Base-by-base conservation (phyloP, 2,329 filamentous ascomycete species). In the Dryadomyces quercivorus region DNA sequence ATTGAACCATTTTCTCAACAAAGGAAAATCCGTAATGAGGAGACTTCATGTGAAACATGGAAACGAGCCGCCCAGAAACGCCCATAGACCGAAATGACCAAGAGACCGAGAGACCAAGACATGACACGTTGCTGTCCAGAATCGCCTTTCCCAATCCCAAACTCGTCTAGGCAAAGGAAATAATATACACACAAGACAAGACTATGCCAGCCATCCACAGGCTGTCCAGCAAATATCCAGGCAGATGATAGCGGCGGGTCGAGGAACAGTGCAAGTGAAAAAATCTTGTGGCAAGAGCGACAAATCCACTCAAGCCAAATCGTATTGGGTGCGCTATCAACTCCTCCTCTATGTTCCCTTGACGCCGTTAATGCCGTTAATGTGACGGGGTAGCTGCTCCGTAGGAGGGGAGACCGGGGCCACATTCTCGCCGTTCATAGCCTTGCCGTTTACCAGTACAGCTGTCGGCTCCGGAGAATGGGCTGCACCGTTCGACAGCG, bases 401-500 rank as follows among this genome's bases (percentile, higher is more conserved):
- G 26, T 31, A 31, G 26, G 26, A 31, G 26, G 26, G 8, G 26
- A 31, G 26, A 31, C 26, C 8, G 26, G 26, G 26, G 4, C 26
- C 4, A 31, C 26, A 31, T 8, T 31, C 26, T 31, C 26, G 26
- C 26, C 26, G 26, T 31, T 31, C 4, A 43, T 13, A 20, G 44
- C 21, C 45, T 45, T 45, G 52, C 52, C 51, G 20, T 53, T 53
- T 7, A 40, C 26, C 26, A 40, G 36, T 40, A 22, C 43, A 1
- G 42, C 2, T 2, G 51, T 4, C 4, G 20, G 15, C 26, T 47
- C 45, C 1, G 52, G 22, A 5, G 55, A 31, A 9, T 73, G 71
- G 31, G 36, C 10, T 1, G 71, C 64, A 21, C 75, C 77, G 50
- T 78, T 79, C 12, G 71, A 61, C 12, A 74, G 63, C 21, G 68